A percentile compares a stretch with the other conserved stretches of the same genome.
Conservation (phyloP, 2,329 filamentous ascomycete species). For the Fusarium sp. region DNA sequence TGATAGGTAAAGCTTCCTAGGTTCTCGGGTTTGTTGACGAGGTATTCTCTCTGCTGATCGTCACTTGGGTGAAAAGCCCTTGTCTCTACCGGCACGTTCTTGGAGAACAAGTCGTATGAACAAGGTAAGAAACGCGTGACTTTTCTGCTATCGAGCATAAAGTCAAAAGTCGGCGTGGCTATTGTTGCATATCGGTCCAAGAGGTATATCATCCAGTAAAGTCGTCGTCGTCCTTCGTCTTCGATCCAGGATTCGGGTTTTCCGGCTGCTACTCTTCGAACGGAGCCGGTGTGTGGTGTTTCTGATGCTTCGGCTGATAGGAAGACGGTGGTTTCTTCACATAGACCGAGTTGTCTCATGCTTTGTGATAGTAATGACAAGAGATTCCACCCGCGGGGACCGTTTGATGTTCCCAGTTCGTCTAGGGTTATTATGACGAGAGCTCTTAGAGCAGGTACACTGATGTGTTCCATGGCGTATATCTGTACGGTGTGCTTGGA, state of each 20-base stretch:
- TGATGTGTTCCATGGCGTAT: constrained; percentile 58
- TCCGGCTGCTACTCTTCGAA: constrained; percentile 50
- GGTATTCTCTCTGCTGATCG: constrained; percentile 45
- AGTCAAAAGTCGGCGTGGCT: constrained; percentile 56
- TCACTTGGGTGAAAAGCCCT: constrained; percentile 45
- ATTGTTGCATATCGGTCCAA: constrained; percentile 59
- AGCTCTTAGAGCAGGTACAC: constrained; percentile 54
- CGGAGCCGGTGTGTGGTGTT: constrained; percentile 50
- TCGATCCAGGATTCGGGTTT: constrained; percentile 59
- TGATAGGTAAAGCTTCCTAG: constrained; percentile 60
- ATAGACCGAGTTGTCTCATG: constrained; percentile 54
- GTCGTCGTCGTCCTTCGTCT: constrained; percentile 56
- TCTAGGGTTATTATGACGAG: constrained; percentile 57
- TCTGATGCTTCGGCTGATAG: constrained; percentile 50
- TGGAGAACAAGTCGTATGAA: constrained; percentile 59
- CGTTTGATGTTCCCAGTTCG: constrained; percentile 57
- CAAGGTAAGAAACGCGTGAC: constrained; percentile 58
- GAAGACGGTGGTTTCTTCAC: constrained; percentile 55
- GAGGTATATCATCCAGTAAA: constrained; percentile 61
- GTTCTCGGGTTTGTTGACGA: constrained; percentile 56
- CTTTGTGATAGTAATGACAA: constrained; percentile 55
- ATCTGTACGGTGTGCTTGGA: constrained; percentile 56
- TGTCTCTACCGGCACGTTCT: constrained; percentile 58
- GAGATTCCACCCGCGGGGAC: constrained; percentile 57
- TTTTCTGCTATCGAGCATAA: constrained; percentile 54